These are phyloP conservation scores for Amanita pallidorosea DNA, from an alignment of 768 basidiomycete species.

Conservation along the genomic window DNA sequence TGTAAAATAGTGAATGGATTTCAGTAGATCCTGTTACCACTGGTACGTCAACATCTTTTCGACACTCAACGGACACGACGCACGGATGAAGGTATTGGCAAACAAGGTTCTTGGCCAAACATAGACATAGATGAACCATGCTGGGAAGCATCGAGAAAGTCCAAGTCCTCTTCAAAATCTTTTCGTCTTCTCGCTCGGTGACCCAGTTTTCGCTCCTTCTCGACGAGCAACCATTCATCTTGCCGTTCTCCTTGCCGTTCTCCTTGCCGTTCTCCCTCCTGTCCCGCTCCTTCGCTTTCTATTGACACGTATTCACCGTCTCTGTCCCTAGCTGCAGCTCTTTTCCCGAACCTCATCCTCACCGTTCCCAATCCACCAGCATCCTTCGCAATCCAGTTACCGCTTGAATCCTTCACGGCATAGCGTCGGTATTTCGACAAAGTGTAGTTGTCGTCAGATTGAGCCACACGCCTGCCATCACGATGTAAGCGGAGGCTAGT, in stretches of 20 bases:
- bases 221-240: constrained; percentile 9
- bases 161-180: constrained; percentile 38
- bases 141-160: constrained; percentile 32
- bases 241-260: constrained; percentile 2
- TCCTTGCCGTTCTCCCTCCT: neutral
- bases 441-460: constrained; percentile 17
- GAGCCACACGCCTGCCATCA: constrained; percentile 51
- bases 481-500: constrained; percentile 54
- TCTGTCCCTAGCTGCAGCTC: neutral
- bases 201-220: constrained; percentile 12
- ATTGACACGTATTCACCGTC: constrained; percentile 8
- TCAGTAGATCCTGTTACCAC: constrained; percentile 38
- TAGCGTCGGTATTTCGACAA: neutral
- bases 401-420: constrained; percentile 31
- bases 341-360: constrained; percentile 4
- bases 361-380: constrained; percentile 43
- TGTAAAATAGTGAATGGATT: constrained; percentile 37
- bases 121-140: neutral
- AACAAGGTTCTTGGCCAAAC: neutral
- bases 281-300: constrained; percentile 4
- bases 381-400: constrained; percentile 59
- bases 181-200: constrained; percentile 27
- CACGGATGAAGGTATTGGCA: constrained; percentile 38
- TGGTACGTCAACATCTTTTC: constrained; percentile 7
- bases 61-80: constrained; percentile 11